Base-by-base conservation (phyloP, 306 rosid species). In the Mimosa pudica region DNA sequence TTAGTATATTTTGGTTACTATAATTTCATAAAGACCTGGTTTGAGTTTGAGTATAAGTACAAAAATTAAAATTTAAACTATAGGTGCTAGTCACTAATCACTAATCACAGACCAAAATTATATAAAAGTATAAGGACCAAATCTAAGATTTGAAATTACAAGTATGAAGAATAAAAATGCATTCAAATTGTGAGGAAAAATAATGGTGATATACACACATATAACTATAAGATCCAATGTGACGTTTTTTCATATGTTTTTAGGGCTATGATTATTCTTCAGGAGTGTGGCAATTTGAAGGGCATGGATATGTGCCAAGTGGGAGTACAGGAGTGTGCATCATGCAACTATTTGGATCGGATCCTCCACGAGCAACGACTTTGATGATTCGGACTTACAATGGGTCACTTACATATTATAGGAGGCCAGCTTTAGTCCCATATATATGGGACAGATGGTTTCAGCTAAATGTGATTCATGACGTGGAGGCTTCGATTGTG, bases 341-440 rank as follows among this genome's bases (percentile, higher is more conserved):
- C 30, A 84, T 87, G 90, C 90, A 87, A 77, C 62, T 87, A 16
- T 84, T 87, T 10, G 86, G 86, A 14, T 88, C 45, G 49, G 73
- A 65, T 6, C 82, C 4, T 73, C 74, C 20, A 72, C 73, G 6
- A 33, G 84, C 90, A 32, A 72, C 79, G 18, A 82, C 88, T 3
- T 63, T 87, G 4, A 82, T 82, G 90, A 38, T 82, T 35, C 51
- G 81, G 49, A 81, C 77, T 20, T 77, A 76, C 48, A 63, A 84
- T 46, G 87, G 79, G 4, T 78, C 84, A 2, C 86, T 85, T 32
- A 3, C 82, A 1, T 83, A 85, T 67, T 85, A 85, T 8, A 79
- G 66, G 36, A 7, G 14, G 36, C 77, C 80, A n/a, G 78, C 80
- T 2, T 45, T 83, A 6, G 77, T 46, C 2, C 82, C 64, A 16